These are phyloP conservation scores for Collybiopsis luxurians DNA, from an alignment of 768 basidiomycete genomes.

Conservation along the genomic window DNA sequence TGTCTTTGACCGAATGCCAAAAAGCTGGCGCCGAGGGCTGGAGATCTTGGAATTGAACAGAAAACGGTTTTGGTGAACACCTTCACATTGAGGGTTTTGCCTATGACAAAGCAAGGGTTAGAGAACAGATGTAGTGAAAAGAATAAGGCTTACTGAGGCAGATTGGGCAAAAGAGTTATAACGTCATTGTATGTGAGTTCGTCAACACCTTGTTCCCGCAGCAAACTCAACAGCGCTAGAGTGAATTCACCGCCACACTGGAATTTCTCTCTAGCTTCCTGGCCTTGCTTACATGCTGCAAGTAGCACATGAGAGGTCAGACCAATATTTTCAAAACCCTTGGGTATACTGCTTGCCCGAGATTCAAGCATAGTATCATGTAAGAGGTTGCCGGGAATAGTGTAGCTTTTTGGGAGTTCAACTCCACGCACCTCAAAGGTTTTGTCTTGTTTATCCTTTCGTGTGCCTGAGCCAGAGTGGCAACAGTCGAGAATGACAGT, in stretches of 20 bases:
- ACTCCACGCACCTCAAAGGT: neutral
- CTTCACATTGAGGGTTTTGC: conserved; percentile 27
- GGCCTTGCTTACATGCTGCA: no score
- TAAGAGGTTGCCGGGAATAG: neutral
- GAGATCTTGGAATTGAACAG: conserved; percentile 20
- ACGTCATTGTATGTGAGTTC: conserved; percentile 22
- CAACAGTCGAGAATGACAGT: conserved; percentile 34
- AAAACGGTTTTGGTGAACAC: conserved; percentile 15
- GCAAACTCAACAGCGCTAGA: no score
- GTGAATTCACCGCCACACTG: no score
- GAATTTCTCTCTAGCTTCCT: no score
- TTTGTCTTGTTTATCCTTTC: conserved; percentile 3
- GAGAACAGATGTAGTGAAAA: neutral
- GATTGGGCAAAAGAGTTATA: conserved; percentile 13
- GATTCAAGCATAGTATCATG: neutral
- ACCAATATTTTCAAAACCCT: conserved; percentile 1
- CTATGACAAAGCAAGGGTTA: conserved; percentile 5
- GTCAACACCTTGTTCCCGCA: no score
- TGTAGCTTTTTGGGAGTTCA: conserved; percentile 6
- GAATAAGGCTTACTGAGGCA: conserved; percentile 6
- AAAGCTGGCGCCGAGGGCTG: conserved; percentile 8
- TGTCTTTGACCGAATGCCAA: neutral
- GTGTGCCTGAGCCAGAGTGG: conserved; percentile 23
- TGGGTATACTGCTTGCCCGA: neutral
- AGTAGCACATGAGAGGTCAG: no score